Evolutionary conservation across 495 filamentous ascomycete genomes (phyloP), one percentile per base, ranked within the genome.

Genomic region (Tetracladium marchalianum): DNA sequence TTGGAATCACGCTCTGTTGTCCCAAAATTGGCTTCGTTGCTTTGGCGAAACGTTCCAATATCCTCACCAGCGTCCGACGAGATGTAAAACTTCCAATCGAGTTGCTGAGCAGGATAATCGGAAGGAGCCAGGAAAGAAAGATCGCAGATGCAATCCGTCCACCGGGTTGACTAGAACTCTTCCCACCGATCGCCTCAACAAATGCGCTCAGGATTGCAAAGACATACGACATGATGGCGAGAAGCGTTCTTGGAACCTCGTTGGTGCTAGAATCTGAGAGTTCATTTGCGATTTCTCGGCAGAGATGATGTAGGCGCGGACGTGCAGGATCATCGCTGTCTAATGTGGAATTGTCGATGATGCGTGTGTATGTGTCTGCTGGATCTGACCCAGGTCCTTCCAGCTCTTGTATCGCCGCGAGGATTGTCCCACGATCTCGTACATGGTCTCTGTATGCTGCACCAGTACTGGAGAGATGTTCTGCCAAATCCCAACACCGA

Each of bases 121-220:
- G 57, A n/a, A 65, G 35, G 36, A 65, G 38, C 61, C 61, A 65
- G 11, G 62, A 57, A 11, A 64, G 32, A 32, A 65, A 52, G 51
- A 63, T 57, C 6, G 50, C 50, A 4, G 53, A 54, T 9, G 52
- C 61, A 31, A 65, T 65, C 27, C 56, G 49, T 4, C 61, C 62
- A 1, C 61, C 61, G 16, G 61, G 52, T 33, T 55, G 41, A 49
- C 47, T 41, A 31, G 22, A 39, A 19, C 16, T 13, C 11, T 17
- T 44, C 18, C 58, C 61, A 10, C 61, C 59, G 6, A 65, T 35
- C 7, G 42, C 45, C 6, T 35, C 19, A 5, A 62, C 46, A 36
- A 65, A 65, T 10, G 48, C 59, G 7, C 50, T 50, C 11, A 65
- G 16, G 36, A 65, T 39, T 35, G 53, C 48, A 11, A 50, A 62